Conservation (phyloP, 192 early-diverging fungal genomes). For the Entrophospora sp. region DNA sequence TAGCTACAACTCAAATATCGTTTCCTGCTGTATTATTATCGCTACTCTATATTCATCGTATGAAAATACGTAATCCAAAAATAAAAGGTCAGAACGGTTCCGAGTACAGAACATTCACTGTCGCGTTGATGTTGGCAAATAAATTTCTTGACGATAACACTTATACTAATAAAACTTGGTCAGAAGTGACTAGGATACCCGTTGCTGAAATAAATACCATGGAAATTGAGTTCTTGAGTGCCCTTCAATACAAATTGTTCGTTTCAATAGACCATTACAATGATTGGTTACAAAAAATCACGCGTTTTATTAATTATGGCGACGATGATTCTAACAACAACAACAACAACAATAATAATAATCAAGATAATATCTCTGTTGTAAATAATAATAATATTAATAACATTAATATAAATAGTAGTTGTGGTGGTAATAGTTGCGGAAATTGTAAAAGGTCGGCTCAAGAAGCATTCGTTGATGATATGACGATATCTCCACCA, state of each 20-base stretch:
- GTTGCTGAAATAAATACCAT: constrained; percentile 73
- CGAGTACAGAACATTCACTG: constrained; percentile 76
- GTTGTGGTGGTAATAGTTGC: not conserved
- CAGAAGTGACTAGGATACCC: constrained; percentile 72
- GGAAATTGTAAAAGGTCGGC: constrained; percentile 12
- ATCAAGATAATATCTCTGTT: too few species aligned
- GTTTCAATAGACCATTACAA: constrained; percentile 61
- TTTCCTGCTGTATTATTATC: constrained; percentile 54
- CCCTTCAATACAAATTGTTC: constrained; percentile 67
- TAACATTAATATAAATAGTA: not conserved
- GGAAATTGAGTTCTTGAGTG: constrained; percentile 78
- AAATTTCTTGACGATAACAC: constrained; percentile 87
- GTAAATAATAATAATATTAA: not conserved
- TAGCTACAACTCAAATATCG: constrained; percentile 52
- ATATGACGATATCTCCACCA: constrained; percentile 5
- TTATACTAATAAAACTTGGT: constrained; percentile 85
- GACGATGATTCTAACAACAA: too few species aligned
- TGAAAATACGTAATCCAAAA: constrained; percentile 45
- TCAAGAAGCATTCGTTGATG: constrained; percentile 19
- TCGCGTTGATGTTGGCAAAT: constrained; percentile 78
- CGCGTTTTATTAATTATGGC: not conserved
- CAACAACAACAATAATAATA: too few species aligned
- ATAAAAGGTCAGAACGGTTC: constrained; percentile 58
- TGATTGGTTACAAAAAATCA: constrained; percentile 43
- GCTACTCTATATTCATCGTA: constrained; percentile 54